phyloP scores from a whole-genome alignment of 2,329 filamentous ascomycete genomes.

The Pseudocercospora vitis region DNA sequence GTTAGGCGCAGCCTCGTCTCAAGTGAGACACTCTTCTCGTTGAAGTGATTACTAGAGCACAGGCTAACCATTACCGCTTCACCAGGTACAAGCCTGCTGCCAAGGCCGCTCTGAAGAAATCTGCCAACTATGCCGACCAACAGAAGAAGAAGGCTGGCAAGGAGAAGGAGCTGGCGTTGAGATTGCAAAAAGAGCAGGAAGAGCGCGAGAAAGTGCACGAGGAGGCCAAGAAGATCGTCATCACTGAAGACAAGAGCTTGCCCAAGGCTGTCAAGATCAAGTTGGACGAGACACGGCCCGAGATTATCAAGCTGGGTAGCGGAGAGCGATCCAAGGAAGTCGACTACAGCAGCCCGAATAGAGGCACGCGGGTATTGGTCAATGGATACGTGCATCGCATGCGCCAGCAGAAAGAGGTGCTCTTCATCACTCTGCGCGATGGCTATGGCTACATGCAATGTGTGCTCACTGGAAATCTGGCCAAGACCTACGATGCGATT shows the following conservation, averaged over 20 bases:
- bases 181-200: conserved; percentile 70
- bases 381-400: conserved; percentile 80
- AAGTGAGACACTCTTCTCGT: not conserved
- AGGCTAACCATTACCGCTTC: not conserved
- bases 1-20: not conserved
- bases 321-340: conserved; percentile 50
- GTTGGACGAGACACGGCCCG: conserved; percentile 68
- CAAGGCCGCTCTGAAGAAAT: conserved; percentile 85
- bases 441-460: conserved; percentile 85
- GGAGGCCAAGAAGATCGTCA: conserved; percentile 75
- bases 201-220: conserved; percentile 71
- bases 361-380: conserved; percentile 75
- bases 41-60: not conserved
- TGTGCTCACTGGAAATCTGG: conserved; percentile 75
- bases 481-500: conserved; percentile 88
- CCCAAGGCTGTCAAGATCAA: conserved; percentile 73
- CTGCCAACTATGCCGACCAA: conserved; percentile 68
- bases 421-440: conserved; percentile 83
- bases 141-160: conserved; percentile 84
- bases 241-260: conserved; percentile 69
- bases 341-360: conserved; percentile 53
- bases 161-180: conserved; percentile 69
- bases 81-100: conserved; percentile 74
- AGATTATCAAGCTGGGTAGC: conserved; percentile 56
- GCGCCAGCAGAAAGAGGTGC: conserved; percentile 77